phyloP scores from a whole-genome alignment of 495 filamentous ascomycete genomes.

The Friedmanniomyces simplex region DNA sequence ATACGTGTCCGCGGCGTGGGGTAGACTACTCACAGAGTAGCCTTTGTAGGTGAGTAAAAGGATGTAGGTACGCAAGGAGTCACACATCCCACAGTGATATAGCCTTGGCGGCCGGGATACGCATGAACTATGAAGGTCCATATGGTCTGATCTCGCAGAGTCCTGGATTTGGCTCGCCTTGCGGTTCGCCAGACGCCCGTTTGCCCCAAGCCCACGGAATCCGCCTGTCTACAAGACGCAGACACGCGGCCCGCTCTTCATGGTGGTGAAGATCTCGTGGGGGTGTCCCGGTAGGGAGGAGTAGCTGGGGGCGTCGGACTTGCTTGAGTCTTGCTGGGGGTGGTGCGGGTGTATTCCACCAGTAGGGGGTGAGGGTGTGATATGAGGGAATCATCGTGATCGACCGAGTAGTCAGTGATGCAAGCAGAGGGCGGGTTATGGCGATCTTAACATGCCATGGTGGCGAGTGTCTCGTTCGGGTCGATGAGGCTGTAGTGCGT shows the following conservation, averaged over 20 bases:
- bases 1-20: too few species aligned
- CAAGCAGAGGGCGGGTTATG: too few species aligned
- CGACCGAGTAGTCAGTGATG: too few species aligned
- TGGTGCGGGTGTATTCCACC: too few species aligned
- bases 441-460: too few species aligned
- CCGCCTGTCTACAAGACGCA: neutral
- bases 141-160: neutral
- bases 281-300: neutral
- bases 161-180: neutral
- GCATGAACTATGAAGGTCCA: conserved; percentile 3
- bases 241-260: neutral
- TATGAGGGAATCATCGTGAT: too few species aligned
- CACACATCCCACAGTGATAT: neutral
- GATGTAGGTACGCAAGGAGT: neutral
- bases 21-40: neutral
- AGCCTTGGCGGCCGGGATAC: neutral
- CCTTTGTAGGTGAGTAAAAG: neutral
- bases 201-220: neutral
- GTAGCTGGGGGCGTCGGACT: conserved; percentile 1
- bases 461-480: too few species aligned
- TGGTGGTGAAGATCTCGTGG: neutral
- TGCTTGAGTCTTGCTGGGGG: neutral
- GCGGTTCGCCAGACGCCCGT: neutral
- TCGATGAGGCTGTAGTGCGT: too few species aligned
- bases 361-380: too few species aligned